A percentile compares a stretch with the other conserved stretches of the same genome.
Conservation (phyloP, 306 rosid species). For the Trifolium subterraneum region DNA sequence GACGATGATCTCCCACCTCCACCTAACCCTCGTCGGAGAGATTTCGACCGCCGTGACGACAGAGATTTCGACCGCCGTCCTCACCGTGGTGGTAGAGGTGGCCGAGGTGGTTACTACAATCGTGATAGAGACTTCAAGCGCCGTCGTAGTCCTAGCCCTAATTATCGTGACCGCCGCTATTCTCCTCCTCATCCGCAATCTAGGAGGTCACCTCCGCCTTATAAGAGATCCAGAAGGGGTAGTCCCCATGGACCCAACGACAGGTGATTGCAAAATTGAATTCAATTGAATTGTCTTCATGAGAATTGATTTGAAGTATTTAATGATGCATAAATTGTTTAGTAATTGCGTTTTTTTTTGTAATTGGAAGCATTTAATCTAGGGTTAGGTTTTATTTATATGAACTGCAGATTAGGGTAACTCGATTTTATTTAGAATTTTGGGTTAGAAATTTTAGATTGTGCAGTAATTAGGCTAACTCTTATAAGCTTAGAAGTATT, state of each 20-base stretch:
- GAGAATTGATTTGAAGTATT: background rate
- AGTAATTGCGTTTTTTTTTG: background rate
- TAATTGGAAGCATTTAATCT: background rate
- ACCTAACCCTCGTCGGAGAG: conserved; percentile 55
- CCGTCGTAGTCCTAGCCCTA: conserved; percentile 76
- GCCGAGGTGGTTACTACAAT: conserved; percentile 50
- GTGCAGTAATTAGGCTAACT: background rate
- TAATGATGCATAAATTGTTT: background rate
- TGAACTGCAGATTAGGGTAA: background rate
- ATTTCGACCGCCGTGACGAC: conserved; percentile 60
- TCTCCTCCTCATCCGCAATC: conserved; percentile 56
- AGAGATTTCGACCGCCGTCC: conserved; percentile 76
- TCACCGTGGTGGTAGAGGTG: conserved; percentile 63
- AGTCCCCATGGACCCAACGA: conserved; percentile 86
- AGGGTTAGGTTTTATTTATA: background rate
- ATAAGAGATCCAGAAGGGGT: conserved; percentile 82
- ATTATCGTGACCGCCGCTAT: conserved; percentile 76
- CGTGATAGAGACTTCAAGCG: conserved; percentile 86
- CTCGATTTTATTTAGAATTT: background rate
- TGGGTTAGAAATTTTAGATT: background rate
- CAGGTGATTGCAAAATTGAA: conserved; percentile 45
- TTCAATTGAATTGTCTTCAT: background rate
- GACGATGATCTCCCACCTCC: conserved; percentile 57
- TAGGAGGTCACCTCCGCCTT: conserved; percentile 79
- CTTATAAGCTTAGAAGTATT: background rate